Evolutionary conservation across 2,329 filamentous ascomycete genomes (phyloP).

Genomic region (Fusarium miscanthi): DNA sequence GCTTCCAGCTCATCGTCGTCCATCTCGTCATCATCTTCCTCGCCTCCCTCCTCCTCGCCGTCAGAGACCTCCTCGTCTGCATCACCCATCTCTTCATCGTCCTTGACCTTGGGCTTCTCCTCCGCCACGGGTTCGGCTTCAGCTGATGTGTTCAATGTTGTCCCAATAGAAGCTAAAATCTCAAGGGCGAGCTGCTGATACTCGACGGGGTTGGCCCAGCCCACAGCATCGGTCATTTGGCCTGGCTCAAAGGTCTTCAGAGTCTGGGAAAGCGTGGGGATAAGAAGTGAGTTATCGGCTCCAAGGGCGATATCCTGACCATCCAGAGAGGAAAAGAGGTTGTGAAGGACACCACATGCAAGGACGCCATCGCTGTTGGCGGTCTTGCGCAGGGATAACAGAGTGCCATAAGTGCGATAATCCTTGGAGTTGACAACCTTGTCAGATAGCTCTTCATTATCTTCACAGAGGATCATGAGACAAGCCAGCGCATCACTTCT

Average conservation of each 20-base stretch:
- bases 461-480: constrained; percentile 69
- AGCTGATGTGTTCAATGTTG: constrained; percentile 64
- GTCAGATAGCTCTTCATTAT: constrained; percentile 65
- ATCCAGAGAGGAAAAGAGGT: constrained; percentile 63
- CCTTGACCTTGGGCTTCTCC: constrained; percentile 54
- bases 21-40: constrained; percentile 64
- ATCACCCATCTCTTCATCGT: constrained; percentile 54
- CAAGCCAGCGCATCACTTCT: constrained; percentile 64
- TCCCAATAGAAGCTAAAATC: constrained; percentile 73
- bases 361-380: constrained; percentile 63
- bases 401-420: constrained; percentile 59
- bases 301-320: constrained; percentile 43
- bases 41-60: constrained; percentile 50
- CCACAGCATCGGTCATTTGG: constrained; percentile 48
- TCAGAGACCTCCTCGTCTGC: constrained; percentile 52
- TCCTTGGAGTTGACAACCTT: constrained; percentile 63
- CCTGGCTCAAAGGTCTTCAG: constrained; percentile 45
- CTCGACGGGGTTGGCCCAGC: constrained; percentile 57
- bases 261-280: constrained; percentile 52
- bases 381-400: constrained; percentile 61
- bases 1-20: constrained; percentile 67
- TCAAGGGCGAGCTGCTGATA: constrained; percentile 68
- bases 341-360: constrained; percentile 71
- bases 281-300: constrained; percentile 49
- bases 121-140: constrained; percentile 51